Conservation (phyloP, 2,329 filamentous ascomycete species). For the Aspergillus eucalypticola region DNA sequence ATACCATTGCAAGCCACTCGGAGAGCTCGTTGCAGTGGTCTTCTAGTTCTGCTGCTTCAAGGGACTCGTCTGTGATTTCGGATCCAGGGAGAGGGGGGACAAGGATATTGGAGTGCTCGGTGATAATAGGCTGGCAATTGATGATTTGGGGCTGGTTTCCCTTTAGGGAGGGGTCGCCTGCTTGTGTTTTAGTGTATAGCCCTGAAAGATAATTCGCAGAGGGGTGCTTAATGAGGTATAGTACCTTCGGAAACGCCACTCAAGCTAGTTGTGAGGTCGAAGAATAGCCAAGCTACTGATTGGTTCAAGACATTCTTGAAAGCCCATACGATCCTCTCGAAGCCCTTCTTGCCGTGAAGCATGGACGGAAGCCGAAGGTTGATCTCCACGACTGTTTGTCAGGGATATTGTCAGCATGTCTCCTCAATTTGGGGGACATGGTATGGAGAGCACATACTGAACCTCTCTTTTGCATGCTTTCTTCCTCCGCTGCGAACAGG, state of each 20-base stretch:
- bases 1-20: slow-evolving; percentile 64
- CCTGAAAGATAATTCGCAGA: background rate
- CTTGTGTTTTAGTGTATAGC: slow-evolving; percentile 7
- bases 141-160: slow-evolving; percentile 41
- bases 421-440: background rate
- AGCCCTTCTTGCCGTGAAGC: slow-evolving; percentile 79
- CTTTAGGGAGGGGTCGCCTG: slow-evolving; percentile 37
- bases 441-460: slow-evolving; percentile 55
- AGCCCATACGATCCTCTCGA: slow-evolving; percentile 75
- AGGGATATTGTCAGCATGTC: slow-evolving; percentile 15
- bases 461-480: slow-evolving; percentile 70
- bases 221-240: background rate
- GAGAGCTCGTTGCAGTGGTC: slow-evolving; percentile 60
- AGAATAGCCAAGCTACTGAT: slow-evolving; percentile 76
- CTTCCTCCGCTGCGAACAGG: slow-evolving; percentile 59
- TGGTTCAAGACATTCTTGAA: slow-evolving; percentile 73
- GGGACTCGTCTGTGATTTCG: slow-evolving; percentile 28
- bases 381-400: slow-evolving; percentile 66
- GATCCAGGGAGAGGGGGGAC: slow-evolving; percentile 35
- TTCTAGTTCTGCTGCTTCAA: slow-evolving; percentile 53
- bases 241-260: slow-evolving; percentile 46
- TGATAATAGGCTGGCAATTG: slow-evolving; percentile 28
- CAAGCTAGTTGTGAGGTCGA: slow-evolving; percentile 51
- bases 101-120: slow-evolving; percentile 28
- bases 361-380: slow-evolving; percentile 75